Base-by-base conservation (phyloP, 2,329 filamentous ascomycete species). In the Furcasterigmium furcatum region DNA sequence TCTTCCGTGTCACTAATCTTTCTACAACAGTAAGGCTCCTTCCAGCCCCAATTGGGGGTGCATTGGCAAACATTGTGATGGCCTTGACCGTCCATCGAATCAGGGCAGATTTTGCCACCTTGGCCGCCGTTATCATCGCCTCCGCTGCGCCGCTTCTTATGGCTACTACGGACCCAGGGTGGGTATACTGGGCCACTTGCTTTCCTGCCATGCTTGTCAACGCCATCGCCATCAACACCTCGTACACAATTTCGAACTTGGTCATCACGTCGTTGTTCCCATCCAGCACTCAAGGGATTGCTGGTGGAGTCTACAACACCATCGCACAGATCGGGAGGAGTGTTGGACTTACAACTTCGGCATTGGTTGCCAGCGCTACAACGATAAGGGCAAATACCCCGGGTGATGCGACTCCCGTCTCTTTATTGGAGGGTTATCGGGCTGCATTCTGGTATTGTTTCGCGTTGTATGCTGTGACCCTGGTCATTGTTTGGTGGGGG, bases 241-340 rank as follows among this genome's bases (percentile, higher is more conserved):
- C 83, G 1, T 82, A 79, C 52, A 82, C 77, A 0, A 71, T 81
- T 0, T 76, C 71, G 0, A 68, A 74, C 34, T 65, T 83, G 2
- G 65, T 82, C 4, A 74, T 83, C 4, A 72, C 73, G 0, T 71
- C 77, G 21, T 72, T 69, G 1, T 82, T 82, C 47, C 76, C 77
- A 0, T 60, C 68, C 0, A 64, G 77, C 16, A 73, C 70, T 2
- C 80, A 84, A 46, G 78, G 74, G 0, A 64, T 84, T 1, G 80
- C 78, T 0, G 80, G 80, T 0, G 79, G 74, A 0, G 77, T 84
- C 0, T 84, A 84, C 60, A 82, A 79, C 44, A 79, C 76, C 3
- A 67, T 79, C 1, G 70, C 71, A 1, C 78, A 83, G 46, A 76
- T 84, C 45, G 81, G 80, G 0, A 76, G 68, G n/a, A 70, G 72